Evolutionary conservation across 1,139 yeast species (phyloP).

Genomic region (Lodderomyces orthopsilosis): DNA sequence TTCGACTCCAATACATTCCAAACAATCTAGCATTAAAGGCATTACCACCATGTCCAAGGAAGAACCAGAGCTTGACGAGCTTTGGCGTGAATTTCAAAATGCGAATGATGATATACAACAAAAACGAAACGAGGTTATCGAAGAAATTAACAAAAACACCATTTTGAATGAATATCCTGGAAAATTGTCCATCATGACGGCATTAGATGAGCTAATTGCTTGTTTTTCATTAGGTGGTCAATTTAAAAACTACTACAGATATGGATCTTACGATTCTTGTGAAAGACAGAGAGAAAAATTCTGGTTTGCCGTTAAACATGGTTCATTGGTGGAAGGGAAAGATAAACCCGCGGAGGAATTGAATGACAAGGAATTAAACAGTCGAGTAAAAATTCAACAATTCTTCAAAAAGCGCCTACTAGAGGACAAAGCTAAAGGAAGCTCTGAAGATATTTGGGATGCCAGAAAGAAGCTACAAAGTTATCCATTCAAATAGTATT

Average conservation of each 20-base stretch:
- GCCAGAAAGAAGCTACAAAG: conserved; percentile 36
- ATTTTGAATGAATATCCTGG: conserved; percentile 35
- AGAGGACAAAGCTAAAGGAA: conserved; percentile 61
- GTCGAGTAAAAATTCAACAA: conserved; percentile 57
- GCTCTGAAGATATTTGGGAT: conserved; percentile 84
- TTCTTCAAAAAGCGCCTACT: conserved; percentile 66
- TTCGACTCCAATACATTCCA: not conserved
- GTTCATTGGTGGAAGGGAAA: conserved; percentile 25
- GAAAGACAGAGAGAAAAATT: conserved; percentile 67
- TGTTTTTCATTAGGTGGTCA: conserved; percentile 94
- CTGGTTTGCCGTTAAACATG: conserved; percentile 73
- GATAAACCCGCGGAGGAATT: conserved; percentile 31
- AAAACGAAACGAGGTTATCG: conserved; percentile 31
- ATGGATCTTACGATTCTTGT: conserved; percentile 75
- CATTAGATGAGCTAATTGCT: conserved; percentile 79
- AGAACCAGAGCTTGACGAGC: conserved; percentile 29
- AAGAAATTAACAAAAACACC: conserved; percentile 26
- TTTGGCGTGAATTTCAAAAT: conserved; percentile 37
- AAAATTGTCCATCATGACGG: conserved; percentile 52
- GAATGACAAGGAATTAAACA: conserved; percentile 46
- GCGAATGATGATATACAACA: conserved; percentile 33
- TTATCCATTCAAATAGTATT: conserved; percentile 19
- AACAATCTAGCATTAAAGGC: not conserved
- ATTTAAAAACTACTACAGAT: conserved; percentile 73
- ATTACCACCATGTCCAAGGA: conserved; percentile 12